These are phyloP conservation scores for Termitomyces sp. DNA, from an alignment of 768 basidiomycete species.

Conservation along the genomic window DNA sequence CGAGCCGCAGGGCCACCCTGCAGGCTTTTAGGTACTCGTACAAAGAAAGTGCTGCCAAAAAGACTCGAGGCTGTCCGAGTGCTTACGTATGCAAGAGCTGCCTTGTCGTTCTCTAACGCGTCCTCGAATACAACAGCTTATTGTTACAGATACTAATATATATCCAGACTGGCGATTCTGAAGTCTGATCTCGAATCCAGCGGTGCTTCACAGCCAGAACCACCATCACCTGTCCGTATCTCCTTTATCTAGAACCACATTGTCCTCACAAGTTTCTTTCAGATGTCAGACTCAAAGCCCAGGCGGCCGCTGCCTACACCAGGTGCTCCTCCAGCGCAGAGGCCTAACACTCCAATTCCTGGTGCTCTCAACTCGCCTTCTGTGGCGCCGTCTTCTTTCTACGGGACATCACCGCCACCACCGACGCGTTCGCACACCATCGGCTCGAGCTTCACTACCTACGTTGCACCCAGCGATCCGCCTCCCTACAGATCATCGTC, in stretches of 20 bases:
- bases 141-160: not conserved
- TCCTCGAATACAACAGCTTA: not conserved
- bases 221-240: slow-evolving; percentile 5
- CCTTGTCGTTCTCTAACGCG: not conserved
- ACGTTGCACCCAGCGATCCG: slow-evolving; percentile 32
- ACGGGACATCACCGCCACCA: slow-evolving; percentile 35
- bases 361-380: slow-evolving; percentile 20
- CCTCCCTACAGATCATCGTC: slow-evolving; percentile 32
- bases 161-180: not conserved
- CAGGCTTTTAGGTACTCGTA: too few relatives aligned
- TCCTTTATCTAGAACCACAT: not conserved
- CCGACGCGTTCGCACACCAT: slow-evolving; percentile 35
- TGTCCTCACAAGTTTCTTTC: not conserved
- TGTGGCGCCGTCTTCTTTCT: slow-evolving; percentile 36
- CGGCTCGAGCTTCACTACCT: slow-evolving; percentile 44
- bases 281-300: slow-evolving; percentile 44
- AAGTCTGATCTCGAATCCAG: not conserved
- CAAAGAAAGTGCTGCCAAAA: not conserved
- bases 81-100: slow-evolving; percentile 13
- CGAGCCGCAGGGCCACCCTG: too few relatives aligned
- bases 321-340: slow-evolving; percentile 31
- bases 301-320: slow-evolving; percentile 49
- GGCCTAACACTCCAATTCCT: slow-evolving; percentile 39
- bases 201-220: not conserved
- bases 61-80: not conserved